Evolutionary conservation across 2,329 filamentous ascomycete genomes (phyloP).

Genomic region (Cladosporium sp.): DNA sequence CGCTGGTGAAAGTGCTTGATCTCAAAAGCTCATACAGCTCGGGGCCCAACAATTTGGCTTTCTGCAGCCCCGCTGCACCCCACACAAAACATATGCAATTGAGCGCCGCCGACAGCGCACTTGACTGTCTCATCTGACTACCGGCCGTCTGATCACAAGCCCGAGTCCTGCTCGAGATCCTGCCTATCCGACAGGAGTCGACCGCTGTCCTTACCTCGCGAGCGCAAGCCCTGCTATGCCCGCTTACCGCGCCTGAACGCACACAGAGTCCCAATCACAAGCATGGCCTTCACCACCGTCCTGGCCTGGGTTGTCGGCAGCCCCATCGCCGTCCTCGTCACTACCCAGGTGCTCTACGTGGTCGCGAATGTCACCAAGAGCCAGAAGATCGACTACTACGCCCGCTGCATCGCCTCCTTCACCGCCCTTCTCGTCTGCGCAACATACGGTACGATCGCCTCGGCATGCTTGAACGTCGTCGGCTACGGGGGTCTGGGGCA

Average conservation of each 20-base stretch:
- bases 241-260: background rate
- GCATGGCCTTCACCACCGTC: slow-evolving; percentile 18
- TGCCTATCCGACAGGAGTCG: background rate
- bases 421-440: slow-evolving; percentile 42
- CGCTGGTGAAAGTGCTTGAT: background rate
- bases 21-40: background rate
- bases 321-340: slow-evolving; percentile 20
- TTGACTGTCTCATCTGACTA: background rate
- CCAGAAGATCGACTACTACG: slow-evolving; percentile 53
- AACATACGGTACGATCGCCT: slow-evolving; percentile 68
- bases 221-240: background rate
- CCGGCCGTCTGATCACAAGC: background rate
- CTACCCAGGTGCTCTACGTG: slow-evolving; percentile 28
- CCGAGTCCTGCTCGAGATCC: background rate
- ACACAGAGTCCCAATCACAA: background rate
- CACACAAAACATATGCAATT: background rate
- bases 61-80: background rate
- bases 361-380: slow-evolving; percentile 26
- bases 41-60: background rate
- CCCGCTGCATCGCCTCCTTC: slow-evolving; percentile 50
- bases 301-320: slow-evolving; percentile 18
- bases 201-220: slow-evolving; percentile 4
- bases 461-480: slow-evolving; percentile 61
- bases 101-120: background rate
- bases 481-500: slow-evolving; percentile 74